A percentile compares a stretch with the other conserved stretches of the same genome.
These are phyloP conservation scores for Tremella fuciformis DNA, from an alignment of 768 basidiomycete species.

Conservation along the genomic window DNA sequence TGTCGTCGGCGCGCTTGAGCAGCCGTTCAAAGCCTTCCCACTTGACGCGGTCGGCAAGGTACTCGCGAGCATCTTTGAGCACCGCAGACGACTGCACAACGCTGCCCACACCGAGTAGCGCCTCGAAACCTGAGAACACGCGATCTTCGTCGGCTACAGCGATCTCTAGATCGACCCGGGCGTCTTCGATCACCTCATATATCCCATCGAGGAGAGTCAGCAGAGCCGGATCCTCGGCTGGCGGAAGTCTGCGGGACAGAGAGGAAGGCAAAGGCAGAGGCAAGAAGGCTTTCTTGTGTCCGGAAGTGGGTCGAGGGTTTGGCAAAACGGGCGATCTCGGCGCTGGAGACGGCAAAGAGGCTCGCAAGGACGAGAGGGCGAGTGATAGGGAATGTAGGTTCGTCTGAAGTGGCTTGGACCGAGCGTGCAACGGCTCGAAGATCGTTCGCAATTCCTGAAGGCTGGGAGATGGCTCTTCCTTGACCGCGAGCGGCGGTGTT, in stretches of 20 bases:
- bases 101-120: constrained; percentile 40
- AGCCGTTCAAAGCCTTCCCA: constrained; percentile 22
- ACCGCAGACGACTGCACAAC: constrained; percentile 23
- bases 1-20: constrained; percentile 30
- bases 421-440: constrained; percentile 26
- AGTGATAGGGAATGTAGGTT: constrained; percentile 41
- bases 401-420: constrained; percentile 35
- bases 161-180: constrained; percentile 51
- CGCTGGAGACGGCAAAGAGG: constrained; percentile 22
- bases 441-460: constrained; percentile 21
- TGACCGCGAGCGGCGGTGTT: no score
- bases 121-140: constrained; percentile 45
- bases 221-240: constrained; percentile 30
- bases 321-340: constrained; percentile 17
- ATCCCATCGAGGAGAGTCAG: constrained; percentile 40
- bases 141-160: constrained; percentile 50
- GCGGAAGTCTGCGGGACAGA: constrained; percentile 15
- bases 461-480: constrained; percentile 14
- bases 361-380: constrained; percentile 28
- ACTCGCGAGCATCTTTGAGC: constrained; percentile 34
- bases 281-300: constrained; percentile 12
- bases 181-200: constrained; percentile 51
- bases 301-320: constrained; percentile 1
- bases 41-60: constrained; percentile 19
- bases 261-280: background rate